These are phyloP conservation scores for Tilletia indica DNA, from an alignment of 1,284 basidiomycete species.

Conservation along the genomic window DNA sequence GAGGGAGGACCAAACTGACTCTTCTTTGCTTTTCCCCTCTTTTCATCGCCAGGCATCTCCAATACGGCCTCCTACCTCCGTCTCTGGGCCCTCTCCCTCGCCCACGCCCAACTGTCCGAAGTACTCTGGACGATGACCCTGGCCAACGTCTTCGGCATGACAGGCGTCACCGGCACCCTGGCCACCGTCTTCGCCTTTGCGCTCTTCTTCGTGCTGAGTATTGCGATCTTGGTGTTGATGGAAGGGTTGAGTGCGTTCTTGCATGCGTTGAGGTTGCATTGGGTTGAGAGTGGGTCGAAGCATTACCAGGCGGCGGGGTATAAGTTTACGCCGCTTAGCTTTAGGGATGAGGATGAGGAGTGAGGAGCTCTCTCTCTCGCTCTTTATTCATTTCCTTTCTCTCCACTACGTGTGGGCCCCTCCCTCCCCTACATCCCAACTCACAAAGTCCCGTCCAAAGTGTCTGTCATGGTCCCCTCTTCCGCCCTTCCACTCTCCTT, in stretches of 20 bases:
- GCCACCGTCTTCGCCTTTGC: constrained; percentile 68
- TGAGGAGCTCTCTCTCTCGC: background rate
- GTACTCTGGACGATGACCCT: constrained; percentile 62
- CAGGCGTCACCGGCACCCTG: constrained; percentile 62
- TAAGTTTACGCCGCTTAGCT: constrained; percentile 54
- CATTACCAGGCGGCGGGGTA: constrained; percentile 88
- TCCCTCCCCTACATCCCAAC: background rate
- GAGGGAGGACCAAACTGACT: background rate
- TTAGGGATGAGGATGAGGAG: constrained; percentile 22
- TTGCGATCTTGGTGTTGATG: constrained; percentile 74
- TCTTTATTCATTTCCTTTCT: background rate
- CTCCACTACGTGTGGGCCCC: too few species aligned
- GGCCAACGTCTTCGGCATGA: constrained; percentile 53
- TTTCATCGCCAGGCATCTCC: constrained; percentile 66
- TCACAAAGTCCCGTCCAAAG: background rate
- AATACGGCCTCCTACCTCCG: constrained; percentile 99
- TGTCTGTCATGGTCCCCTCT: too few species aligned
- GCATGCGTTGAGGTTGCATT: constrained; percentile 92
- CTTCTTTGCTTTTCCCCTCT: background rate
- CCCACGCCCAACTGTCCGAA: constrained; percentile 95
- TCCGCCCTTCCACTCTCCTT: too few species aligned
- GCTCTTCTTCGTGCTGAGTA: constrained; percentile 79
- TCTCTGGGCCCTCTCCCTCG: constrained; percentile 95
- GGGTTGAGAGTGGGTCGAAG: constrained; percentile 85
- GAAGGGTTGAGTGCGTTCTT: constrained; percentile 77